Evolutionary conservation across 768 basidiomycete genomes (phyloP).

Genomic region (Crucibulum laeve): DNA sequence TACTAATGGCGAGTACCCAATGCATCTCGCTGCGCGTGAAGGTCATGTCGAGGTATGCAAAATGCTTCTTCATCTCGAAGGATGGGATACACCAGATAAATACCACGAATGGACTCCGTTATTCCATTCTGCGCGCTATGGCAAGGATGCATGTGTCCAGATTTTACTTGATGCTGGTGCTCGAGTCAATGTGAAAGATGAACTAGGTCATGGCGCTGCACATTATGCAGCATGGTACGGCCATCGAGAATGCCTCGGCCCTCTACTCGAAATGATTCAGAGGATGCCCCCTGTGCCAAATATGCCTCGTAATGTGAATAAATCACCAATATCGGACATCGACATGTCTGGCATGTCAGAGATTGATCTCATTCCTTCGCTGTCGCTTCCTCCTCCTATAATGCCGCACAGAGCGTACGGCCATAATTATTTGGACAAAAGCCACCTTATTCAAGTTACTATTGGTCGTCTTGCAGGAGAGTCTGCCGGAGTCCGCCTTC

Average conservation of each 20-base stretch:
- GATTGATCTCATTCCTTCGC: constrained; percentile 87
- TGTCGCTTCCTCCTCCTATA: constrained; percentile 96
- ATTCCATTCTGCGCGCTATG: constrained; percentile 90
- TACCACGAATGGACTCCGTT: constrained; percentile 99
- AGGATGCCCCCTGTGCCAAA: constrained; percentile 18
- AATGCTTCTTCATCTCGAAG: constrained; percentile 67
- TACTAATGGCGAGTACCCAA: constrained; percentile 94
- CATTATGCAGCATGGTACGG: constrained; percentile 99
- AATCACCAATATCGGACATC: constrained; percentile 36
- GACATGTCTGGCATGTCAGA: constrained; percentile 52
- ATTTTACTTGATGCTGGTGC: constrained; percentile 80
- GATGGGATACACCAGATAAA: constrained; percentile 88
- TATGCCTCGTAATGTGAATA: constrained; percentile 18
- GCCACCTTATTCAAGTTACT: constrained; percentile 79
- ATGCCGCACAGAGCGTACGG: constrained; percentile 98
- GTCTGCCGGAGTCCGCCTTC: constrained; percentile 54
- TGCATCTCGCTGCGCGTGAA: constrained; percentile 91
- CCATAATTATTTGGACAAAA: constrained; percentile 90
- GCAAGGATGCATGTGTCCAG: constrained; percentile 66
- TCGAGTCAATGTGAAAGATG: constrained; percentile 74
- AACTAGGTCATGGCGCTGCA: constrained; percentile 77
- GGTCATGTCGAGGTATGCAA: constrained; percentile 86
- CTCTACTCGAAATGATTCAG: constrained; percentile 47
- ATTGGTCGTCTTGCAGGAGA: constrained; percentile 62
- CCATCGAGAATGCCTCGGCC: constrained; percentile 62